These are phyloP conservation scores for Eucalyptus pumila DNA, from an alignment of 345 rosid species.

Conservation along the genomic window DNA sequence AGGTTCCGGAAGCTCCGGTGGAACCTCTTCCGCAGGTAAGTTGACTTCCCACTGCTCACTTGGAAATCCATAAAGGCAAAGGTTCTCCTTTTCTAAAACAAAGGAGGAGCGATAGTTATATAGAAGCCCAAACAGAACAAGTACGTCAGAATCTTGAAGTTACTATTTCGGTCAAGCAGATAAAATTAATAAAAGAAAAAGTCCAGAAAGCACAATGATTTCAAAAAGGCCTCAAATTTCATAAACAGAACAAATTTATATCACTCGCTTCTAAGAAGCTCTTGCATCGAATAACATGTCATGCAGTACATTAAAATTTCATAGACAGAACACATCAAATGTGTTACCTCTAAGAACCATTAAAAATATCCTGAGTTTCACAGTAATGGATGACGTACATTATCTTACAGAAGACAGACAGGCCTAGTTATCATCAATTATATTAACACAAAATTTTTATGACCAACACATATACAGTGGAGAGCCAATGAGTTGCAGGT, in stretches of 20 bases:
- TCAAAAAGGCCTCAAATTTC: neutral
- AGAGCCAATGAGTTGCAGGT: neutral
- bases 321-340: neutral
- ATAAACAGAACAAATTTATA: neutral
- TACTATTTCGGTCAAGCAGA: neutral
- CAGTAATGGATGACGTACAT: neutral
- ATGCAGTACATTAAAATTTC: neutral
- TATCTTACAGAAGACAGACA: neutral
- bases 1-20: slow-evolving; percentile 59
- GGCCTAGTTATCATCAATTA: neutral
- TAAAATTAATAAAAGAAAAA: neutral
- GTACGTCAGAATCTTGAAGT: neutral
- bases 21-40: slow-evolving; percentile 59
- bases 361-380: neutral
- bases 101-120: neutral
- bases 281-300: neutral
- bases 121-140: neutral
- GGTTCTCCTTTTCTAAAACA: slow-evolving; percentile 37
- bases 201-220: neutral
- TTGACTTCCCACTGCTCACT: slow-evolving; percentile 53
- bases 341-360: neutral
- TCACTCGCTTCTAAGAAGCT: neutral
- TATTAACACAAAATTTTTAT: neutral
- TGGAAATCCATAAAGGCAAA: slow-evolving; percentile 44
- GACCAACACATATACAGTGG: neutral